Base-by-base conservation (phyloP, 352 stramenopile genomes). In the Blastocystis sp. region DNA sequence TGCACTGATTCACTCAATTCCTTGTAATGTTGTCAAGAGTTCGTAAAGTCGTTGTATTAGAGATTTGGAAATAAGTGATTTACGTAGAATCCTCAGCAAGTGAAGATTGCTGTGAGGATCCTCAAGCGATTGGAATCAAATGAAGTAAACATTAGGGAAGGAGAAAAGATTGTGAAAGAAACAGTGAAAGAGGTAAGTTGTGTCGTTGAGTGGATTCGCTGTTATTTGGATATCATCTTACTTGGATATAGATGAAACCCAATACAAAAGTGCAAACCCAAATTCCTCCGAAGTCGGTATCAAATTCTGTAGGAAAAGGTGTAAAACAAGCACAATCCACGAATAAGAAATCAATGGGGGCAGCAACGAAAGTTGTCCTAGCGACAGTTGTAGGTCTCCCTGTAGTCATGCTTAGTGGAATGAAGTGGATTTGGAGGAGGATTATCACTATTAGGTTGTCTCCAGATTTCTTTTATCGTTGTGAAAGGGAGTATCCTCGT, bases 341-440 rank as follows among this genome's bases (percentile, higher is more conserved):
- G 15, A 62, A 62, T 3, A 62, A 33, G 56, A 62, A 62, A 62
- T n/a, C 56, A 13, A 69, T 84, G 54, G 73, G 73, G 3, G 33
- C 73, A 44, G 73, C 48, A 69, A 84, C 73, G n/a, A 84, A 84
- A 57, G 51, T 84, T 35, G 73, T 66, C 22, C 37, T 84, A 37
- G 66, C 73, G 19, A 84, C 73, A 2, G 27, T 84, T 68, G 53
- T 84, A n/a, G 73, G 73, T n/a, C 24, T 84, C 30, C 73, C 73
- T n/a, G 48, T 84, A 48, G 24, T 66, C 30, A 37, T 84, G 5
- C 40, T 84, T n/a, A 51, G 42, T 51, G 73, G 73, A 68, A 84
- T 84, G 73, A 84, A 84, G 73, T 84, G 30, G 11, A 57, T 6
- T 40, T 44, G 42, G 1, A 15, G 15, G 15, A 54, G n/a, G 51